A percentile compares a stretch with the other conserved stretches of the same genome.
phyloP scores from a whole-genome alignment of 129 eudicot genomes.

The Chrysanthemum seticuspe region DNA sequence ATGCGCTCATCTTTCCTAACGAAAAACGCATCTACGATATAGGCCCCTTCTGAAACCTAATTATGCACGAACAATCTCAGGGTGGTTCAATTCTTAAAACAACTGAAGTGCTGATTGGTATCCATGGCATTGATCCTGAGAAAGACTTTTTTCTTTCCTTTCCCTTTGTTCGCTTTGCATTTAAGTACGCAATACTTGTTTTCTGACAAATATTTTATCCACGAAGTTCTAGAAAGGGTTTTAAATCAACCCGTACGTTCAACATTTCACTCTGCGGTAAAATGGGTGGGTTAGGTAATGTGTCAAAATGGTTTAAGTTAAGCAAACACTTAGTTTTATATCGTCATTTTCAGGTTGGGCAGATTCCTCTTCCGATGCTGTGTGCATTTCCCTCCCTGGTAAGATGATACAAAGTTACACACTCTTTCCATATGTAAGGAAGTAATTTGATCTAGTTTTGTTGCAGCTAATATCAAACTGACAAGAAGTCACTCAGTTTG shows the following conservation, averaged over 20 bases:
- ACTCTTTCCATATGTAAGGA: neutral
- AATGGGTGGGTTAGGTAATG: neutral
- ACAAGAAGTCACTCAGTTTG: neutral
- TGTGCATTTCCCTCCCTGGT: neutral
- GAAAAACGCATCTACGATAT: too few species aligned
- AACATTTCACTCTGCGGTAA: neutral
- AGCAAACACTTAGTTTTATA: neutral
- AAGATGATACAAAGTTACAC: neutral
- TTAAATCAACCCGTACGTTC: neutral
- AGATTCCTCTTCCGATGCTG: neutral
- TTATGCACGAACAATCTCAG: too few species aligned
- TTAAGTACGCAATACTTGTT: neutral
- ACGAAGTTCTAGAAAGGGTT: neutral
- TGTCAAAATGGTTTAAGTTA: neutral
- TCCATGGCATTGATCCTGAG: neutral
- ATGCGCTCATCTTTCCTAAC: too few species aligned
- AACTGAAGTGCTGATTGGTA: neutral
- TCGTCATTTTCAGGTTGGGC: neutral
- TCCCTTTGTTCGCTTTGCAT: neutral
- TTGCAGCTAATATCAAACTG: neutral
- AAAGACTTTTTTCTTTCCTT: neutral
- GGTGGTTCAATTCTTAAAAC: neutral
- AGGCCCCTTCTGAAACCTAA: too few species aligned
- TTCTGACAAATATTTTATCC: neutral
- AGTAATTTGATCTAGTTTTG: neutral